A percentile compares a stretch with the other conserved stretches of the same genome.
Conservation (phyloP, 1,139 yeast genomes). For the Pichia sp. region DNA sequence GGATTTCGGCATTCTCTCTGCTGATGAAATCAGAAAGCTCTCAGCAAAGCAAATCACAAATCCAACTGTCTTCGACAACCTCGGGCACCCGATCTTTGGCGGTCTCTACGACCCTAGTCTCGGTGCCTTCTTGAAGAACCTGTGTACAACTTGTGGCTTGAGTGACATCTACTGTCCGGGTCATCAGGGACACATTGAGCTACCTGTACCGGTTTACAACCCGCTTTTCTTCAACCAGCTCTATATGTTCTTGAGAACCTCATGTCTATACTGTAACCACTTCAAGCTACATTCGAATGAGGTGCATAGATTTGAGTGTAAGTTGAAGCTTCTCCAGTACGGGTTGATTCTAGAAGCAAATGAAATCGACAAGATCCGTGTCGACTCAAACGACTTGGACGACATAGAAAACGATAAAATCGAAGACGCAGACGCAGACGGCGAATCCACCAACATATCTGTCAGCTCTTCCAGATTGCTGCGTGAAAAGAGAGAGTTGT, state of each 20-base stretch:
- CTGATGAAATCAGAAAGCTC: slow-evolving; percentile 76
- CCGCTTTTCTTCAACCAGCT: slow-evolving; percentile 91
- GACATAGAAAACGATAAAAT: slow-evolving; percentile 10
- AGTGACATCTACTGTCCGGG: slow-evolving; percentile 97
- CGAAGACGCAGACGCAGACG: slow-evolving; percentile 25
- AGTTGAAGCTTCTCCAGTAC: slow-evolving; percentile 75
- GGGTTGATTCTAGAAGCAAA: slow-evolving; percentile 79
- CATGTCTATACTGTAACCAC: slow-evolving; percentile 87
- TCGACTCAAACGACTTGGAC: slow-evolving; percentile 26
- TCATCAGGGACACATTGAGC: slow-evolving; percentile 95
- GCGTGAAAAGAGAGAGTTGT: slow-evolving; percentile 58
- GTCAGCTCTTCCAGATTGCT: slow-evolving; percentile 15
- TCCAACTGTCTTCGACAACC: slow-evolving; percentile 89
- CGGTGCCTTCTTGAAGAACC: slow-evolving; percentile 86
- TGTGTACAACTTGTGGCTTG: slow-evolving; percentile 93
- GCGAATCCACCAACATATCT: slow-evolving; percentile 20
- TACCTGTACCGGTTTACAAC: slow-evolving; percentile 92
- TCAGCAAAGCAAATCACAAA: slow-evolving; percentile 94
- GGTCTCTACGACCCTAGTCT: slow-evolving; percentile 92
- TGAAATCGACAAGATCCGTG: slow-evolving; percentile 62
- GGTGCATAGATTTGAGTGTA: slow-evolving; percentile 72
- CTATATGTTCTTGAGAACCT: slow-evolving; percentile 73
- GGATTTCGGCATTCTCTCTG: slow-evolving; percentile 81
- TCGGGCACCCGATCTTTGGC: slow-evolving; percentile 92
- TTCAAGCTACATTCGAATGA: slow-evolving; percentile 68